A percentile compares a stretch with the other conserved stretches of the same genome.
These are phyloP conservation scores for Incumbomyces delicatus DNA, from an alignment of 2,329 filamentous ascomycete species.

Conservation along the genomic window DNA sequence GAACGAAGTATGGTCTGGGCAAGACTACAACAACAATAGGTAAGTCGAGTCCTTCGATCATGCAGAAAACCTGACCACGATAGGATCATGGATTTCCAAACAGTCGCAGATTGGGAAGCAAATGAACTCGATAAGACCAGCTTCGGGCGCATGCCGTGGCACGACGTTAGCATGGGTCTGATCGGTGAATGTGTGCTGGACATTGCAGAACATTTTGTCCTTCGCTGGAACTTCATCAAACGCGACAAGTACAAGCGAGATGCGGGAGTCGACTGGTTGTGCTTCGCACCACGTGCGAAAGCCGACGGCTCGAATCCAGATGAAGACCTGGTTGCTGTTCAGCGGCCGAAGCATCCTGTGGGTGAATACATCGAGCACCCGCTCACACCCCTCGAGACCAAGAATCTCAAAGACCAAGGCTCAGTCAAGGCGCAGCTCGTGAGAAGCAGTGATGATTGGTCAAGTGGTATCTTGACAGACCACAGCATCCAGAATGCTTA, in stretches of 20 bases:
- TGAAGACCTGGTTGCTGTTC: constrained; percentile 79
- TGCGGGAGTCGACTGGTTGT: constrained; percentile 72
- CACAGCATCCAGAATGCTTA: constrained; percentile 85
- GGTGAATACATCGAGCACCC: constrained; percentile 82
- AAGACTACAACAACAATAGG: constrained; percentile 94
- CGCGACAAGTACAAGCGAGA: constrained; percentile 96
- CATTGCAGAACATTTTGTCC: constrained; percentile 87
- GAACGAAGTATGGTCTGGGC: constrained; percentile 83
- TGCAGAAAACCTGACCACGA: background rate
- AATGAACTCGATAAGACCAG: constrained; percentile 89
- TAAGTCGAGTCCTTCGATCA: background rate
- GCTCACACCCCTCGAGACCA: constrained; percentile 56
- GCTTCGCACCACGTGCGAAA: constrained; percentile 63
- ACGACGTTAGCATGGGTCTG: constrained; percentile 89
- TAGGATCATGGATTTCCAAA: constrained; percentile 85
- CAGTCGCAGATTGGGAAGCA: constrained; percentile 80
- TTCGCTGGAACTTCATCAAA: constrained; percentile 95
- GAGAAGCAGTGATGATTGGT: constrained; percentile 89
- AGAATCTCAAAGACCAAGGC: constrained; percentile 55
- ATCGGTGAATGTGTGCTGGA: constrained; percentile 84
- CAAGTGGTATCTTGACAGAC: constrained; percentile 75
- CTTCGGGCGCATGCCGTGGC: constrained; percentile 95
- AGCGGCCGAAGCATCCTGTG: constrained; percentile 78
- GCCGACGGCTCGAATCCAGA: constrained; percentile 40
- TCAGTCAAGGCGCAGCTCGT: constrained; percentile 74